These are phyloP conservation scores for Pseudogymnoascus sp. DNA, from an alignment of 2,329 filamentous ascomycete genomes.

Conservation along the genomic window DNA sequence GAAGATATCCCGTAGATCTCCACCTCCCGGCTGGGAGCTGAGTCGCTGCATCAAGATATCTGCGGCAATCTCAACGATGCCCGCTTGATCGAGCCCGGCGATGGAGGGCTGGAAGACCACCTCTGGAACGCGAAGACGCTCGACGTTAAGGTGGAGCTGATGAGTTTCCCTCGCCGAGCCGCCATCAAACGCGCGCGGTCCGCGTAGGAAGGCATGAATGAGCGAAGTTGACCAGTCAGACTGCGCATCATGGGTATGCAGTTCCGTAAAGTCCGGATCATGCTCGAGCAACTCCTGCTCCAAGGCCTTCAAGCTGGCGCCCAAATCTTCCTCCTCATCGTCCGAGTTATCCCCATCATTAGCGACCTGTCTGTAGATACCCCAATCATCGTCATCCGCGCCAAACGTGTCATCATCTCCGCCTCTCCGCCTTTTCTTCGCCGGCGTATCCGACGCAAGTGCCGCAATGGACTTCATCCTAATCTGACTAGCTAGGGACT, in stretches of 20 bases:
- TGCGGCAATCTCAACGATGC: constrained; percentile 82
- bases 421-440: constrained; percentile 75
- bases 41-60: constrained; percentile 85
- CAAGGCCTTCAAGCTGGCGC: constrained; percentile 62
- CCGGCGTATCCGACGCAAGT: constrained; percentile 79
- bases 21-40: constrained; percentile 36
- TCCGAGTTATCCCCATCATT: constrained; percentile 78
- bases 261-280: constrained; percentile 83
- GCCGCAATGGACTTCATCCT: constrained; percentile 98
- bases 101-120: constrained; percentile 89
- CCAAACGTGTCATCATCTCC: constrained; percentile 95
- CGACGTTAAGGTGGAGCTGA: constrained; percentile 92
- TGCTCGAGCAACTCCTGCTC: constrained; percentile 80
- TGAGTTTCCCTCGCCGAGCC: constrained; percentile 72
- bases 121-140: constrained; percentile 89
- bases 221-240: constrained; percentile 91
- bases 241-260: constrained; percentile 85
- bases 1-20: constrained; percentile 75
- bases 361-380: constrained; percentile 87
- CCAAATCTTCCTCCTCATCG: constrained; percentile 82
- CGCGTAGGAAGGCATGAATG: constrained; percentile 82
- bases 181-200: constrained; percentile 76
- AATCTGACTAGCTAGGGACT: constrained; percentile 90
- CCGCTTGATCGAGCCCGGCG: constrained; percentile 86
- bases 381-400: constrained; percentile 96